Evolutionary conservation across 805 yeast genomes (phyloP).

Genomic region (Nakazawaea anatomiae): DNA sequence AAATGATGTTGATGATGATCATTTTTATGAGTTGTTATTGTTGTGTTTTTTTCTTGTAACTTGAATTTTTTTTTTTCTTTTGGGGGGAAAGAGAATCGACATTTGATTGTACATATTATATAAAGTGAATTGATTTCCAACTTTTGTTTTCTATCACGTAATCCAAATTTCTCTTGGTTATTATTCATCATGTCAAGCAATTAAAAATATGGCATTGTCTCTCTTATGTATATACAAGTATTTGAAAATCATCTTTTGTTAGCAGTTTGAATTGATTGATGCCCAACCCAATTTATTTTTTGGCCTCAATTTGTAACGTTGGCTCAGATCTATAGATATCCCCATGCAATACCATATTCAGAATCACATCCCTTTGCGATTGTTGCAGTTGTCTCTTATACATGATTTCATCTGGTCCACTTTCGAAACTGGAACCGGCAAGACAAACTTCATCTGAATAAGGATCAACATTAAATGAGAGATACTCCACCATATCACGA

Average conservation of each 20-base stretch:
- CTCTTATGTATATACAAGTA: not conserved
- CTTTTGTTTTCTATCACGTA: too few species aligned
- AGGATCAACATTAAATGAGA: slow-evolving; percentile 58
- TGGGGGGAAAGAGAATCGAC: too few species aligned
- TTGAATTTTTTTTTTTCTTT: too few species aligned
- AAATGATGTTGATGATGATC: not conserved
- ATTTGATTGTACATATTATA: too few species aligned
- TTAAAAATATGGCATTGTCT: too few species aligned
- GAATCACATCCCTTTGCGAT: slow-evolving; percentile 20
- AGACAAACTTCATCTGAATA: slow-evolving; percentile 49
- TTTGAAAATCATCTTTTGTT: too few species aligned
- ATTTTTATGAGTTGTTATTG: too few species aligned
- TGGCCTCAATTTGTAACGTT: not conserved
- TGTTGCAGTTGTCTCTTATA: slow-evolving; percentile 20
- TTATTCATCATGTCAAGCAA: too few species aligned
- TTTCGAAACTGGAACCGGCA: slow-evolving; percentile 66
- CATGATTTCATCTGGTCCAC: slow-evolving; percentile 32
- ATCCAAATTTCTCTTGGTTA: too few species aligned
- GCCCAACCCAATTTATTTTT: not conserved
- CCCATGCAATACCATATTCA: slow-evolving; percentile 26
- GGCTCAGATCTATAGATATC: slow-evolving; percentile 32
- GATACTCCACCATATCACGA: slow-evolving; percentile 54
- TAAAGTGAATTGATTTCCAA: too few species aligned
- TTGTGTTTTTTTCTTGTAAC: too few species aligned
- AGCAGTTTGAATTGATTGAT: not conserved